Evolutionary conservation across 1,139 yeast species (phyloP).

Genomic region (Arxiozyma bovina): DNA sequence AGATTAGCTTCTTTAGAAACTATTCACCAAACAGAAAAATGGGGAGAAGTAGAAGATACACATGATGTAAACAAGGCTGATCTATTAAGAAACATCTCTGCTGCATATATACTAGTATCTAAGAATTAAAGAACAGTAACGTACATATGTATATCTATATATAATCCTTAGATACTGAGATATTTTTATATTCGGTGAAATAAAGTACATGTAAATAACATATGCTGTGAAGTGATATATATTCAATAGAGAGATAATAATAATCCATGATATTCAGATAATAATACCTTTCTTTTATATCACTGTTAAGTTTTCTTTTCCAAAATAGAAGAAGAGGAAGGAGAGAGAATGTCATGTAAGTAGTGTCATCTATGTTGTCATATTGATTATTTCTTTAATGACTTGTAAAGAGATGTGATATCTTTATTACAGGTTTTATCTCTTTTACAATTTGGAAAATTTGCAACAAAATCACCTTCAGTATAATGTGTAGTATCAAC

Average conservation of each 20-base stretch:
- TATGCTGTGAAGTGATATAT: neutral
- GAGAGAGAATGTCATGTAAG: neutral
- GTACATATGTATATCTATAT: neutral
- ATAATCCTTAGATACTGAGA: neutral
- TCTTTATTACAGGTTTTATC: slow-evolving; percentile 44
- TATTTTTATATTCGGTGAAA: neutral
- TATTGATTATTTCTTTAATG: neutral
- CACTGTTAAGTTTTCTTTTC: neutral
- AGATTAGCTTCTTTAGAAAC: slow-evolving; percentile 75
- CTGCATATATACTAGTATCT: slow-evolving; percentile 62
- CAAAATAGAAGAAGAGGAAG: neutral
- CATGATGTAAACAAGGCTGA: slow-evolving; percentile 94
- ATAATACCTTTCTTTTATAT: too few relatives aligned
- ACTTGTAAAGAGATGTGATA: slow-evolving; percentile 30
- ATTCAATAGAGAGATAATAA: too few relatives aligned
- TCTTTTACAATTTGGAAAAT: slow-evolving; percentile 47
- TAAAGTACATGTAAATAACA: neutral
- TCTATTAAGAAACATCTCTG: slow-evolving; percentile 67
- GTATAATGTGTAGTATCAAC: slow-evolving; percentile 41
- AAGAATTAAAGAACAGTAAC: slow-evolving; percentile 9
- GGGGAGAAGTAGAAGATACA: slow-evolving; percentile 99
- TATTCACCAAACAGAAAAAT: slow-evolving; percentile 70
- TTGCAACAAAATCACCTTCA: slow-evolving; percentile 56
- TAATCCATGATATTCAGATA: too few relatives aligned
- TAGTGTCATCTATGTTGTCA: neutral